Evolutionary conservation across 257 asterid species (phyloP), one percentile per base, ranked within the genome.

Genomic region (Verbascum thapsus): DNA sequence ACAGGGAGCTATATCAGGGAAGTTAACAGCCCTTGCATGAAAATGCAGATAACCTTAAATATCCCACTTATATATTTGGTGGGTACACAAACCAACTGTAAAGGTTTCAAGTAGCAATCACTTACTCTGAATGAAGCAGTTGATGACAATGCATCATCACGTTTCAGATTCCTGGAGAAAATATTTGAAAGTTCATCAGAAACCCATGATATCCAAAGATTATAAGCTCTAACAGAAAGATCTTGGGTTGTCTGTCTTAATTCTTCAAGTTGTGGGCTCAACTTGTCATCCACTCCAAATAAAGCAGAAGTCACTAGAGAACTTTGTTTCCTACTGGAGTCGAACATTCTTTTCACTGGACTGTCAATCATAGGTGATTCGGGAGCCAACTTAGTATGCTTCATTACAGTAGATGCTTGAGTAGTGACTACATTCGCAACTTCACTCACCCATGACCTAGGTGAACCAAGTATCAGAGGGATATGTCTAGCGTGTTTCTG

Each of bases 401-500:
- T 85, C 57, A 71, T 63, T 52, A 76, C 78, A 70, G 63, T 20
- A 18, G 77, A 71, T 19, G 85, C 72, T 69, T 63, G 77, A 35
- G 75, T 61, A 50, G 79, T 59, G 53, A 73, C 74, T 43, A 74
- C 67, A 47, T 71, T 64, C 64, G 62, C 8, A 71, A 77, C 74
- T 69, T 84, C 94, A 64, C 61, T 72, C 68, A 80, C 67, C 99
- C 99, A 94, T 67, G 86, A 85, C 78, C 99, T 85, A 39, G 96
- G 97, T 65, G 97, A 90, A 70, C 99, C 99, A 62, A 94, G 95
- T 67, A 94, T 68, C 38, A 87, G 74, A n/a, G 95, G 90, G 39
- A 94, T 80, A 80, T 90, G 99, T 75, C 74, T 83, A 39, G 96
- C 88, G 74, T 94, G 92, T 85, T 87, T 94, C 70, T 86, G 97